phyloP scores from a whole-genome alignment of 495 filamentous ascomycete species.

The Neurospora sp. region DNA sequence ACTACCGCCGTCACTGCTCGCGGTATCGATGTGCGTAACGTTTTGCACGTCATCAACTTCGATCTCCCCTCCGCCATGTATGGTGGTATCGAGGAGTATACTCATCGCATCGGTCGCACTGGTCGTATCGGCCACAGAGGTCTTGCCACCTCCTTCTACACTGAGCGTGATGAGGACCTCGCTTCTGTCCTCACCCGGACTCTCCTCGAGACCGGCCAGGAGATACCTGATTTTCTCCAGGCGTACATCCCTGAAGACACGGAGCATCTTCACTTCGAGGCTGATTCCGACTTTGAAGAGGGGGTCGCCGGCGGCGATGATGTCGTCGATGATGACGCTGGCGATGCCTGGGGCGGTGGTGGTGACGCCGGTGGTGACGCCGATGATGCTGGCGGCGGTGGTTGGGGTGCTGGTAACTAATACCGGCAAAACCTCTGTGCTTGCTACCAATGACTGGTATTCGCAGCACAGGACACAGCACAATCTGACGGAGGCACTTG shows the following conservation, averaged over 20 bases:
- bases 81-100: constrained; percentile 90
- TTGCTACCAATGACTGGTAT: not conserved
- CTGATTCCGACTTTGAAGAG: constrained; percentile 52
- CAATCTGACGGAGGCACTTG: not conserved
- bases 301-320: constrained; percentile 9
- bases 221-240: constrained; percentile 73
- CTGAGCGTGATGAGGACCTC: constrained; percentile 54
- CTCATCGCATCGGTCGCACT: constrained; percentile 92
- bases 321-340: constrained; percentile 5
- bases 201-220: constrained; percentile 66
- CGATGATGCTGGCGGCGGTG: not conserved
- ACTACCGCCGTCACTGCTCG: constrained; percentile 78
- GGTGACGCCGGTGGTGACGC: not conserved
- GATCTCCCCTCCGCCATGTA: constrained; percentile 60
- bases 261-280: constrained; percentile 45
- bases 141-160: constrained; percentile 80
- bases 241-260: constrained; percentile 41
- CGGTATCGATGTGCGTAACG: constrained; percentile 80
- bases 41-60: constrained; percentile 89
- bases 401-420: not conserved
- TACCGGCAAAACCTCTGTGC: not conserved
- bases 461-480: not conserved
- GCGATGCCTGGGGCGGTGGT: not conserved
- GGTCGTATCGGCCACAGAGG: constrained; percentile 87
- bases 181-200: constrained; percentile 63